phyloP scores from a whole-genome alignment of 257 asterid genomes.

The Plantago elongata region DNA sequence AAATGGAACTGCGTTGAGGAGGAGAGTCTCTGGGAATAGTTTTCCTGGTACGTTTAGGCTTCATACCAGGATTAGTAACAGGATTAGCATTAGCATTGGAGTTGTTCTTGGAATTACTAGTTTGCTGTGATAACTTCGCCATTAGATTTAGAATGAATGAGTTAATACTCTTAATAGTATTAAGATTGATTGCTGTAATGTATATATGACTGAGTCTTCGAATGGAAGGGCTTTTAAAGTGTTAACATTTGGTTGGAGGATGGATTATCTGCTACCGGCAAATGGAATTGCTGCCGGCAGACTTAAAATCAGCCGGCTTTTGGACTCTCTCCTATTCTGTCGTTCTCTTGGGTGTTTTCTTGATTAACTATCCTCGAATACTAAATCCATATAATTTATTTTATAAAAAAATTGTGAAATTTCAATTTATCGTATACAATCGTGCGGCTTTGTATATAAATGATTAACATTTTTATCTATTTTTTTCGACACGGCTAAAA shows the following conservation, averaged over 20 bases:
- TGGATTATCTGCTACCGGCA: slow-evolving; percentile 35
- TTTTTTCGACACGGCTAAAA: too few species aligned
- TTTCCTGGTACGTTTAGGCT: slow-evolving; percentile 63
- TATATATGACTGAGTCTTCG: slow-evolving; percentile 48
- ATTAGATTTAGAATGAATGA: slow-evolving; percentile 23
- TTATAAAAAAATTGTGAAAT: too few species aligned
- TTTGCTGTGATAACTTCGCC: slow-evolving; percentile 57
- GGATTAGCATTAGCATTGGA: slow-evolving; percentile 17
- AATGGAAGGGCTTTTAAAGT: slow-evolving; percentile 49
- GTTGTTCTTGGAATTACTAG: slow-evolving; percentile 21
- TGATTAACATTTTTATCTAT: too few species aligned
- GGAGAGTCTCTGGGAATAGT: slow-evolving; percentile 82
- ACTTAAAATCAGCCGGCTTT: slow-evolving; percentile 38
- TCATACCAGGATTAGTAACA: slow-evolving; percentile 26
- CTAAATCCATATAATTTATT: too few species aligned
- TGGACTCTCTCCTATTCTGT: too few species aligned
- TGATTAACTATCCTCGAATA: too few species aligned
- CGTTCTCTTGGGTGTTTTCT: background rate
- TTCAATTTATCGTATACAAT: too few species aligned
- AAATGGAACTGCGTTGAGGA: slow-evolving; percentile 71
- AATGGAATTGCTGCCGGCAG: slow-evolving; percentile 55
- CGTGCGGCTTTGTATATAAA: too few species aligned
- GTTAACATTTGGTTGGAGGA: slow-evolving; percentile 1
- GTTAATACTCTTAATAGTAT: background rate
- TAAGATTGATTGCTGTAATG: background rate